Evolutionary conservation across 163 green algal species (phyloP), one percentile per base, ranked within the genome.

Genomic region (Scenedesmus sp.): DNA sequence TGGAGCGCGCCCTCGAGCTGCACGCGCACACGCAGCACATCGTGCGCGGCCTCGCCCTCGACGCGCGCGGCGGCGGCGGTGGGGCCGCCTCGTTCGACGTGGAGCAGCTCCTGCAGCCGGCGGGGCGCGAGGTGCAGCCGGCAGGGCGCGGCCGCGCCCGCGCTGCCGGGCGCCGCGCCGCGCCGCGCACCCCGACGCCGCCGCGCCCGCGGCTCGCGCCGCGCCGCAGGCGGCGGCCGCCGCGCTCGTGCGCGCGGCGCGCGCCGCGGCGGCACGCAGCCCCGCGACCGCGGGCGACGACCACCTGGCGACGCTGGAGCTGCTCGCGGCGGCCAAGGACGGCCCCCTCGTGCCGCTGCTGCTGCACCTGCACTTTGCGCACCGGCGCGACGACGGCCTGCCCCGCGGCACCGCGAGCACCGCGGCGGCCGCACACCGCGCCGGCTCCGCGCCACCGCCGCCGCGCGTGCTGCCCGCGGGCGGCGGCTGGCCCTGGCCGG

Each of bases 341-440:
- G 74, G 74, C 9, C 22, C 75, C 11, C 75, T 75, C 28, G 74
- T 81, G 34, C 10, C 28, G 45, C n/a, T 81, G 29, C 29, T 51
- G 10, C 60, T 72, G 44, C 75, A 63, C 39, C 31, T 84, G 31
- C 65, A 79, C 33, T 88, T 88, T 67, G n/a, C n/a, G n/a, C 72
- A 83, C n/a, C 64, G 83, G 73, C 58, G 45, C 13, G 53, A 58
- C 18, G 67, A 82, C 14, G 26, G 42, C 0, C 28, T 73, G 26
- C 63, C 63, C 4, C 54, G 57, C 18, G 53, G 75, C 36, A 67
- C 62, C 4, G 34, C 29, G n/a, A 74, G 48, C 62, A 81, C 51
- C 20, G 74, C 62, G 18, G 72, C 72, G 14, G 60, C 70, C 36
- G 57, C 36, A 39, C 47, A 63, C 57, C 39, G 29, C 62, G n/a